Evolutionary conservation across 2,329 filamentous ascomycete species (phyloP).

Genomic region (Neurospora crassa): DNA sequence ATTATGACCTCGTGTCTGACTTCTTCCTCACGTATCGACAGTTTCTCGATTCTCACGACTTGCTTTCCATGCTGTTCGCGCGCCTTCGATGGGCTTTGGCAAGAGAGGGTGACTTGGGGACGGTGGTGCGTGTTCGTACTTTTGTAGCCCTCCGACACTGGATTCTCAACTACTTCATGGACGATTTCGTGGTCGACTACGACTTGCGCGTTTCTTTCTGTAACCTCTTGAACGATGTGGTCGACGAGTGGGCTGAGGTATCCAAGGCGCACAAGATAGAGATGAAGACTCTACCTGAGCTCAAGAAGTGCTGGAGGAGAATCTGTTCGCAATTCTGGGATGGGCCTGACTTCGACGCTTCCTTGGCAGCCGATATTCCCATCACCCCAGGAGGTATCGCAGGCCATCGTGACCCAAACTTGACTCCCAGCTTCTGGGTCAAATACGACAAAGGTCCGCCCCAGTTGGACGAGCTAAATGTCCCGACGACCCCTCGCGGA

Average conservation of each 20-base stretch:
- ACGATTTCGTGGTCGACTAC: constrained; percentile 79
- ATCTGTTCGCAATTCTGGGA: constrained; percentile 90
- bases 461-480: constrained; percentile 32
- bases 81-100: constrained; percentile 80
- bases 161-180: constrained; percentile 95
- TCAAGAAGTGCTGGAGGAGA: constrained; percentile 95
- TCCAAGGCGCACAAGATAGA: constrained; percentile 39
- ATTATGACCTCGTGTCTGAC: constrained; percentile 94
- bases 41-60: constrained; percentile 67
- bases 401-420: constrained; percentile 45
- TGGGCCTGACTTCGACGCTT: constrained; percentile 52
- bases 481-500: constrained; percentile 19
- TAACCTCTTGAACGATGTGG: constrained; percentile 62
- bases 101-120: constrained; percentile 71
- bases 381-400: constrained; percentile 68
- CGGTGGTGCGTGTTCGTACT: constrained; percentile 88
- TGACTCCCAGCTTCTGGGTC: constrained; percentile 48
- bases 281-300: constrained; percentile 80
- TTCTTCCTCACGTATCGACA: constrained; percentile 94
- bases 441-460: constrained; percentile 33
- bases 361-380: constrained; percentile 52
- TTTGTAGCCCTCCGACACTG: constrained; percentile 95
- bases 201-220: constrained; percentile 71
- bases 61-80: constrained; percentile 76
- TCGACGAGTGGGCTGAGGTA: constrained; percentile 42